A percentile compares a stretch with the other conserved stretches of the same genome.
phyloP scores from a whole-genome alignment of 129 eudicot species.

The Pseudognaphalium luteoalbum region DNA sequence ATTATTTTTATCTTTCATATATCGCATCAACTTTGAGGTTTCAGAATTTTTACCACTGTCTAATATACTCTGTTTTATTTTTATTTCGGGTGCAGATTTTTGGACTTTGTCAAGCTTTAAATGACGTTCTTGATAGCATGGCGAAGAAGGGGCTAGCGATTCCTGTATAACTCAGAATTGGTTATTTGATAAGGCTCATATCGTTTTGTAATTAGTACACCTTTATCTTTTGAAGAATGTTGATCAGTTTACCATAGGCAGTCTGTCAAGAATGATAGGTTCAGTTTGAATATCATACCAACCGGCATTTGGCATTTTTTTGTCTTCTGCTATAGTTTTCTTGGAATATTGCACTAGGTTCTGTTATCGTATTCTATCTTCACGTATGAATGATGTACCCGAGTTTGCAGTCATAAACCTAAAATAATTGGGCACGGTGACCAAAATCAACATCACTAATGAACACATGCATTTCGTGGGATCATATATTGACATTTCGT shows the following conservation, averaged over 20 bases:
- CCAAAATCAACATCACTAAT: no score
- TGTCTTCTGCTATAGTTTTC: background rate
- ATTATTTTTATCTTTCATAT: background rate
- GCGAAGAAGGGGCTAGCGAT: slow-evolving; percentile 88
- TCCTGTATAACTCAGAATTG: slow-evolving; percentile 52
- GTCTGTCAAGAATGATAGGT: background rate
- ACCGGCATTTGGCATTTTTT: background rate
- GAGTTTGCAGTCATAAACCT: no score
- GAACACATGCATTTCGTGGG: no score
- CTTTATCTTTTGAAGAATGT: slow-evolving; percentile 9
- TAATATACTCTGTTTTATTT: background rate
- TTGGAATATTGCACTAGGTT: background rate
- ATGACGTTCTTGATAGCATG: slow-evolving; percentile 93
- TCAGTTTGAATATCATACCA: slow-evolving; percentile 3
- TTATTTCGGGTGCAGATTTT: slow-evolving; percentile 60
- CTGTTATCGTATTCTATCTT: no score
- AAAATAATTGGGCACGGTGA: no score
- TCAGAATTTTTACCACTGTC: background rate
- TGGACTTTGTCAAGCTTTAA: slow-evolving; percentile 94
- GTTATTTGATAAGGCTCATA: background rate
- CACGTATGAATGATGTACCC: no score
- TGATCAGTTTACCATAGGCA: background rate
- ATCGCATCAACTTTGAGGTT: background rate
- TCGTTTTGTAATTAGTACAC: slow-evolving; percentile 28
- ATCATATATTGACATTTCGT: no score